Conservation (phyloP, 495 filamentous ascomycete species). For the Corynascus novoguineensis region DNA sequence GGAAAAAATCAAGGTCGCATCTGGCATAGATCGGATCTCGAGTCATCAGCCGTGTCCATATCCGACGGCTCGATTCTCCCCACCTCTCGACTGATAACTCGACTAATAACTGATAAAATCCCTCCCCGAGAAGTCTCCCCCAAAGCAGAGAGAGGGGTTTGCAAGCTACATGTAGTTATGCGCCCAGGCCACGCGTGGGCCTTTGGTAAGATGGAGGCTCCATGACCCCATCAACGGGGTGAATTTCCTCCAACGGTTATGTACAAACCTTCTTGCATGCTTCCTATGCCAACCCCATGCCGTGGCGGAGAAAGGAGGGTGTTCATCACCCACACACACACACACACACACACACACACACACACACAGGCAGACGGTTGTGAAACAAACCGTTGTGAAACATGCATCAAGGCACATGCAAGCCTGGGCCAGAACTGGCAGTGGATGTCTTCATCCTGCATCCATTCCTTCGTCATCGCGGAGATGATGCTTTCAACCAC, state of each 20-base stretch:
- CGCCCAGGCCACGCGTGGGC: background rate
- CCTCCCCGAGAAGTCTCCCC: no score
- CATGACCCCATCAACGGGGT: background rate
- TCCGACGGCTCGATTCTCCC: background rate
- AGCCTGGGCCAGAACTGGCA: background rate
- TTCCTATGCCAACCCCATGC: background rate
- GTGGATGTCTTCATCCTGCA: background rate
- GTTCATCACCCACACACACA: background rate
- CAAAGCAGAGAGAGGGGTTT: no score
- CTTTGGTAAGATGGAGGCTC: background rate
- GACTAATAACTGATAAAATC: no score
- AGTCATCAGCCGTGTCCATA: background rate
- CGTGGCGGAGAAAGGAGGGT: background rate
- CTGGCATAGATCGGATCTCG: constrained; percentile 2
- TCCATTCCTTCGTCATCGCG: background rate
- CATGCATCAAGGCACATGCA: background rate
- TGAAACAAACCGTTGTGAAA: background rate
- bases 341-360: constrained; percentile 8
- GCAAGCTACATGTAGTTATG: background rate
- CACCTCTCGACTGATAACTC: background rate
- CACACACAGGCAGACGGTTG: background rate
- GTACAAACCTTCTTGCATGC: background rate
- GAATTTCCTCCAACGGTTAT: background rate
- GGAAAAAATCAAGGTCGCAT: background rate
- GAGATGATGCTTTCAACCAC: background rate